Percentiles rank a stretch among this genome's conserved stretches.
Conservation (phyloP, 2,329 filamentous ascomycete genomes). For the Coleophoma crateriformis region DNA sequence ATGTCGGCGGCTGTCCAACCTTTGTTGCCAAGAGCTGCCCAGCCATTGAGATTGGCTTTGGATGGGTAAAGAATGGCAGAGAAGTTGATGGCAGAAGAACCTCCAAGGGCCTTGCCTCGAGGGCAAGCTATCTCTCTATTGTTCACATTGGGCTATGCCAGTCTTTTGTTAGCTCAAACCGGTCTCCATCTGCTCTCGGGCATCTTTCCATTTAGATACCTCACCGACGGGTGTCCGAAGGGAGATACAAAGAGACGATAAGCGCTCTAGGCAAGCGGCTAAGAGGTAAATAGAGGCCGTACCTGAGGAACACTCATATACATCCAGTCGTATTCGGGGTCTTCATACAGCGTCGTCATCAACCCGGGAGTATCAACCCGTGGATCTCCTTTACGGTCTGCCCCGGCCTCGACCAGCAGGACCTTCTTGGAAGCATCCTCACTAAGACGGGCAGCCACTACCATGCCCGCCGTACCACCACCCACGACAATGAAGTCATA, state of each 20-base stretch:
- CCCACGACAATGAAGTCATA: slow-evolving; percentile 35
- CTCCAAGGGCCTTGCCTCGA: slow-evolving; percentile 31
- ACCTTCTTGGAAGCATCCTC: slow-evolving; percentile 30
- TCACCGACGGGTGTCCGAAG: too few species aligned
- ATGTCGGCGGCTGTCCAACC: slow-evolving; percentile 33
- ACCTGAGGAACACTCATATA: slow-evolving; percentile 30
- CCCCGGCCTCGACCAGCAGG: slow-evolving; percentile 34
- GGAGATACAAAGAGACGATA: too few species aligned
- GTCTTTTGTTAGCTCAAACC: not conserved
- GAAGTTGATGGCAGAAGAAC: slow-evolving; percentile 33
- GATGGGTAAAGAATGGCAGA: slow-evolving; percentile 15
- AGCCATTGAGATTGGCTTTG: slow-evolving; percentile 29
- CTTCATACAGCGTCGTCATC: slow-evolving; percentile 23
- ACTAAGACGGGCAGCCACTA: slow-evolving; percentile 32
- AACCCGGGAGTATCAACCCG: slow-evolving; percentile 29
- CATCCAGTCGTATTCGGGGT: slow-evolving; percentile 31
- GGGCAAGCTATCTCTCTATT: slow-evolving; percentile 23
- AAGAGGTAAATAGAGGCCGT: not conserved
- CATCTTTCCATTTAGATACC: too few species aligned
- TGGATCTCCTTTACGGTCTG: slow-evolving; percentile 27
- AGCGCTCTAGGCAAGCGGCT: not conserved
- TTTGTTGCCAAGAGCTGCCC: slow-evolving; percentile 32
- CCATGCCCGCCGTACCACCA: slow-evolving; percentile 35
- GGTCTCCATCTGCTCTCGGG: too few species aligned
- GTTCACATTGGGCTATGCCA: slow-evolving; percentile 1